These are phyloP conservation scores for Apiospora malaysiana DNA, from an alignment of 2,329 filamentous ascomycete species.

Conservation along the genomic window DNA sequence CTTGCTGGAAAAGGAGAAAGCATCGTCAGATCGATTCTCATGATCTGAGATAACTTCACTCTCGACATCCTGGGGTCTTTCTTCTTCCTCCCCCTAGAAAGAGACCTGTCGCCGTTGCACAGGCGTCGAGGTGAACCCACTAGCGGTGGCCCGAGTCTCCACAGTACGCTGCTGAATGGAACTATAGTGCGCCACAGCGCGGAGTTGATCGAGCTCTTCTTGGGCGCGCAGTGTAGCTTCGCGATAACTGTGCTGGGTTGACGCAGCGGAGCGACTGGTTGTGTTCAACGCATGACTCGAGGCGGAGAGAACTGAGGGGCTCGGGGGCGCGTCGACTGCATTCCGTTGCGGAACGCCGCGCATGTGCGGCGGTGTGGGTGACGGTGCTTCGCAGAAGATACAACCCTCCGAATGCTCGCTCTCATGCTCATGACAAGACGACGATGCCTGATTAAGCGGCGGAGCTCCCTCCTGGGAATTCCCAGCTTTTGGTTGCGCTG, in stretches of 20 bases:
- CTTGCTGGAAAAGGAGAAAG: constrained; percentile 9
- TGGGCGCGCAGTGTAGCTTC: constrained; percentile 24
- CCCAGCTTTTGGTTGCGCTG: too few relatives aligned
- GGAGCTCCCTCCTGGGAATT: neutral
- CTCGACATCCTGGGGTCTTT: neutral
- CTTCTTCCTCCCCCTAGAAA: neutral
- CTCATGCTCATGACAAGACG: neutral
- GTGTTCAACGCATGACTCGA: neutral
- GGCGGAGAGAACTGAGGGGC: neutral
- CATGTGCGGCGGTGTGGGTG: neutral
- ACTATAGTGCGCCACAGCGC: neutral
- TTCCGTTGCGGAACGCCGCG: neutral
- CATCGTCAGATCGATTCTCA: neutral
- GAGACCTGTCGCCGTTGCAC: neutral
- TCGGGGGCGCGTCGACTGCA: neutral
- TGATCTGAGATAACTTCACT: neutral
- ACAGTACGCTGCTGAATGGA: neutral
- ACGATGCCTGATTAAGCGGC: neutral
- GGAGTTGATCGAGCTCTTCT: constrained; percentile 24
- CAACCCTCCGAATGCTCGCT: neutral
- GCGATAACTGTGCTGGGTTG: constrained; percentile 11
- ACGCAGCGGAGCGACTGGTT: neutral
- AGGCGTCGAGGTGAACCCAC: neutral
- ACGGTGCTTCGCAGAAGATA: constrained; percentile 16
- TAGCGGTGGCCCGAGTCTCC: neutral